A percentile compares a stretch with the other conserved stretches of the same genome.
These are phyloP conservation scores for Vaccinium myrtillus DNA, from an alignment of 148 eudicot genomes.

Conservation along the genomic window DNA sequence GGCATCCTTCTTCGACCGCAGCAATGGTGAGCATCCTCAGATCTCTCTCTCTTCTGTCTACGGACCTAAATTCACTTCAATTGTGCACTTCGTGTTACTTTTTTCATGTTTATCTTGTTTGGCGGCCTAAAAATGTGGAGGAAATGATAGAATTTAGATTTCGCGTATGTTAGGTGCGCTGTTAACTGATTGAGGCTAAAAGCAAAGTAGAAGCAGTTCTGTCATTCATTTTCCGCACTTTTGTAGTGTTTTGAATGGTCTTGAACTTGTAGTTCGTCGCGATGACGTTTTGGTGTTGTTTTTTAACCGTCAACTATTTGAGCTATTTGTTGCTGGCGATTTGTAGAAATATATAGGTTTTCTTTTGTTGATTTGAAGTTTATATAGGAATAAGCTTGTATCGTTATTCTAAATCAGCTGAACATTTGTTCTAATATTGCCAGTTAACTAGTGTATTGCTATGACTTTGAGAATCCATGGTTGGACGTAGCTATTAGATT, in stretches of 20 bases:
- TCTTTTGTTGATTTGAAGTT: too few species aligned
- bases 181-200: background rate
- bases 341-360: too few species aligned
- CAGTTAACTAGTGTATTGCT: background rate
- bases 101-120: background rate
- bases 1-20: background rate
- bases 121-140: background rate
- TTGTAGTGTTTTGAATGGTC: background rate
- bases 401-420: background rate
- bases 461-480: too few species aligned
- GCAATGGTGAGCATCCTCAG: background rate
- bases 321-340: too few species aligned
- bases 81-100: too few species aligned
- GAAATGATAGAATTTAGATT: background rate
- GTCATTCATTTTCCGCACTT: background rate
- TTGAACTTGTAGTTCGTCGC: background rate
- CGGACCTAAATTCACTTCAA: too few species aligned
- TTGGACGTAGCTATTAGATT: too few species aligned
- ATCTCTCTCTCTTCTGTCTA: too few species aligned
- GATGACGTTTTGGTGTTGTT: background rate
- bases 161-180: too few species aligned
- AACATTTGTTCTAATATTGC: background rate
- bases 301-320: too few species aligned
- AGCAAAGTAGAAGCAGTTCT: background rate
- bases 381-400: background rate